Evolutionary conservation across 306 rosid genomes (phyloP).

Genomic region (Astragalus membranaceus): DNA sequence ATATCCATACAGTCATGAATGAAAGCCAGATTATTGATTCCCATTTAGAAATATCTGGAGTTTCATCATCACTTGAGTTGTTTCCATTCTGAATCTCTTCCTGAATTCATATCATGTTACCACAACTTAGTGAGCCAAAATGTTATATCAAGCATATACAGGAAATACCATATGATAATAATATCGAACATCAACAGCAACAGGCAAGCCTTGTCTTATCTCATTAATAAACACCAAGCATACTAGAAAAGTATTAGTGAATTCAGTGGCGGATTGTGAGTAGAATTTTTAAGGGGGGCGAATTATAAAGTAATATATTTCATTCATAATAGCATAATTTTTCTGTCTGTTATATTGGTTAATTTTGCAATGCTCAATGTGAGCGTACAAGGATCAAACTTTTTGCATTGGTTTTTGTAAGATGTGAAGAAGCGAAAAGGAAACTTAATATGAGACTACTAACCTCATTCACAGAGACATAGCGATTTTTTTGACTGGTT

Average conservation of each 20-base stretch:
- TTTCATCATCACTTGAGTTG: constrained; percentile 41
- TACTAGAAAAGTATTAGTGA: constrained; percentile 4
- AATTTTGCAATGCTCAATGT: too few species aligned
- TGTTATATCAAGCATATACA: not conserved
- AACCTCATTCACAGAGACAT: constrained; percentile 54
- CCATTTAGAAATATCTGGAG: constrained; percentile 76
- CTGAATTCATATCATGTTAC: constrained; percentile 35
- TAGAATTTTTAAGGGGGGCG: too few species aligned
- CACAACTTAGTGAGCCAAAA: constrained; percentile 20
- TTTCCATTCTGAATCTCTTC: constrained; percentile 47
- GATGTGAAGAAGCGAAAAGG: not conserved
- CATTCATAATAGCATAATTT: too few species aligned
- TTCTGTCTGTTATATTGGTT: too few species aligned
- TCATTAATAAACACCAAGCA: not conserved
- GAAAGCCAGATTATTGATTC: constrained; percentile 78
- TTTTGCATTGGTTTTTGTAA: too few species aligned
- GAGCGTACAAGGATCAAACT: too few species aligned
- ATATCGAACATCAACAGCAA: not conserved
- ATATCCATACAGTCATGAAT: constrained; percentile 65
- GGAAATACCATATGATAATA: not conserved
- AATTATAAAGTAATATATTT: too few species aligned
- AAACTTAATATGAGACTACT: not conserved
- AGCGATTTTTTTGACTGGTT: constrained; percentile 38
- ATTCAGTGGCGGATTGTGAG: not conserved
- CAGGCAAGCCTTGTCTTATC: not conserved